phyloP scores from a whole-genome alignment of 176 grass and related monocot genomes.

The Raddia distichophylla region DNA sequence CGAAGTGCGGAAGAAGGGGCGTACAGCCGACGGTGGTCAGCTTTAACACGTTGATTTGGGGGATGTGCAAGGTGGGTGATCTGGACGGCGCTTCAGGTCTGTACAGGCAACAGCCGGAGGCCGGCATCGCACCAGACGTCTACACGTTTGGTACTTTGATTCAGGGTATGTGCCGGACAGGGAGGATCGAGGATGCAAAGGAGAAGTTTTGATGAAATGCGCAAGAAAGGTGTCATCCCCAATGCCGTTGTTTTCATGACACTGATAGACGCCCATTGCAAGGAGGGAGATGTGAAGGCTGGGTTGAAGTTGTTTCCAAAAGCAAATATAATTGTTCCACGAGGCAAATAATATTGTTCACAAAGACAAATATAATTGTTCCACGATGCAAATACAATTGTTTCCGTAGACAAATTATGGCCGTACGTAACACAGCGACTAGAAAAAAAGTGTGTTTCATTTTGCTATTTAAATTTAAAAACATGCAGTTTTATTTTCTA shows the following conservation, averaged over 20 bases:
- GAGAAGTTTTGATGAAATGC: conserved; percentile 61
- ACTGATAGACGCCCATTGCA: conserved; percentile 64
- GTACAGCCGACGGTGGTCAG: conserved; percentile 55
- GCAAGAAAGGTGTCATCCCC: conserved; percentile 36
- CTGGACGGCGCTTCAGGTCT: conserved; percentile 40
- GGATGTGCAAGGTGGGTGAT: conserved; percentile 44
- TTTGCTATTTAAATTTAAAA: no score
- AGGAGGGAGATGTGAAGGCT: conserved; percentile 40
- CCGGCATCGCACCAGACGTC: conserved; percentile 43
- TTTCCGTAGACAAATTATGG: no score
- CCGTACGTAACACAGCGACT: no score
- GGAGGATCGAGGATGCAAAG: conserved; percentile 44
- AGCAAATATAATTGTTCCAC: no score
- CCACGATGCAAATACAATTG: no score
- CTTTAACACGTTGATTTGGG: conserved; percentile 68
- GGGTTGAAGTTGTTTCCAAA: conserved; percentile 53
- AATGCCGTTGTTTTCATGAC: conserved; percentile 65
- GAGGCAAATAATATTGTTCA: no score
- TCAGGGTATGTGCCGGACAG: conserved; percentile 48
- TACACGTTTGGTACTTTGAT: conserved; percentile 61
- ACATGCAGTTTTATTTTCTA: no score
- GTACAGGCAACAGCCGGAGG: conserved; percentile 37
- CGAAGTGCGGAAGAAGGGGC: conserved; percentile 39
- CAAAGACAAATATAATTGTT: no score
- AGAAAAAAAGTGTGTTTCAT: no score